Base-by-base conservation (phyloP, 2,329 filamentous ascomycete species). In the Aureobasidium sp. region DNA sequence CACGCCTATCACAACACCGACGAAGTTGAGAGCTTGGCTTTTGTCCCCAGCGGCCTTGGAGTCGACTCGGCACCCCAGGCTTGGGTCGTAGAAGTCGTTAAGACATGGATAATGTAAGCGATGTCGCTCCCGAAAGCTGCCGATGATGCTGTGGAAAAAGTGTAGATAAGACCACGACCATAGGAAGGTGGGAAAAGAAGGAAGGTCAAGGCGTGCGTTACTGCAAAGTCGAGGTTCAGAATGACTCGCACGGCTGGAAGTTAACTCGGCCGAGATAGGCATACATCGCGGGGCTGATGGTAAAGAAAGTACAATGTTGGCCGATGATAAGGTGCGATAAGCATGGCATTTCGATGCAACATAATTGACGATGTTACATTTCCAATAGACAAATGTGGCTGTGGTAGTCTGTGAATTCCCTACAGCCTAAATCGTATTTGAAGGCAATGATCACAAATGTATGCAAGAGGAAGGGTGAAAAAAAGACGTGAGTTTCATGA, bases 401-500 rank as follows among this genome's bases (percentile, higher is more conserved):
- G 26, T 48, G 44, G 3, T 13, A 37, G 2, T 37, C 12, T 37
- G 12, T 37, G 12, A 3, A 5, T 15, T 37, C 34, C 2, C 15
- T 2, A 5, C 34, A 10, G 34, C 34, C 5, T 15, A 15, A 37
- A 1, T 15, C 13, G 10, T 13, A 37, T 5, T 37, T 13, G 23
- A 15, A 47, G 26, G 17, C 10, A 37, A 26, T 9, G 46, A 9
- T 44, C 36, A 42, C 37, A 44, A 7, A 7, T 27, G 50, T 15
- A 27, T 34, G n/a, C 50, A 52, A 4, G 12, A n/a, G 20, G 7
- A 27, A 26, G 5, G 6, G 27, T 37, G 20, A 20, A 48, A 15
- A 51, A 55, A 47, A 32, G 50, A 41, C 50, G 32, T 48, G 60
- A 62, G 50, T 62, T 53, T 62, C 60, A 34, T 62, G 23, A 62